Evolutionary conservation across 164 flowering plant genomes (phyloP).

Genomic region (Tetrastigma voinierianum): DNA sequence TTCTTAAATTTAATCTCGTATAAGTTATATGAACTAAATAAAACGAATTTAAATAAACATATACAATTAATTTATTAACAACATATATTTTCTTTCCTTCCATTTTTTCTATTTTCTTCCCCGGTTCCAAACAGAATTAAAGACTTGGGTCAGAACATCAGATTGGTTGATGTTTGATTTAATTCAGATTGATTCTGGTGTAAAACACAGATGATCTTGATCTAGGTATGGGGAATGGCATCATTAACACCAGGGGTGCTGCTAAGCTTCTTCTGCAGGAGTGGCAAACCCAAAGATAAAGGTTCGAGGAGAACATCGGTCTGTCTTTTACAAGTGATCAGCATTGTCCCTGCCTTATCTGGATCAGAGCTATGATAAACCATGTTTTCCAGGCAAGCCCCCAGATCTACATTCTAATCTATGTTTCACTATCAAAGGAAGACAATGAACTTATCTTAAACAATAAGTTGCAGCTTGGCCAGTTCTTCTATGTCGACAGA

Average conservation of each 20-base stretch:
- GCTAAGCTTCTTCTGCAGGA: conserved; percentile 78
- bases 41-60: too few species aligned
- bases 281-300: conserved; percentile 57
- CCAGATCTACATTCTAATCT: conserved; percentile 91
- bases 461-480: conserved; percentile 86
- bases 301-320: conserved; percentile 81
- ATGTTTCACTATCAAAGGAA: conserved; percentile 68
- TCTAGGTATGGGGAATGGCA: conserved; percentile 65
- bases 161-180: too few species aligned
- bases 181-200: too few species aligned
- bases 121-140: too few species aligned
- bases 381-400: too few species aligned
- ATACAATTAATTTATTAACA: too few species aligned
- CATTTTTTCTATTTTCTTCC: too few species aligned
- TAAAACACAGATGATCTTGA: too few species aligned
- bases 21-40: too few species aligned
- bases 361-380: conserved; percentile 90
- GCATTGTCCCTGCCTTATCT: conserved; percentile 87
- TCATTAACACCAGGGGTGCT: conserved; percentile 88
- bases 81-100: too few species aligned
- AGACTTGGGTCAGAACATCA: too few species aligned
- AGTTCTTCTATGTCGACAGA: conserved; percentile 81
- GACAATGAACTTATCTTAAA: conserved; percentile 86
- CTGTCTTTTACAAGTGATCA: conserved; percentile 84
- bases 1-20: too few species aligned